Evolutionary conservation across 768 basidiomycete genomes (phyloP), one percentile per base, ranked within the genome.

Genomic region (Pleurotus platypus): DNA sequence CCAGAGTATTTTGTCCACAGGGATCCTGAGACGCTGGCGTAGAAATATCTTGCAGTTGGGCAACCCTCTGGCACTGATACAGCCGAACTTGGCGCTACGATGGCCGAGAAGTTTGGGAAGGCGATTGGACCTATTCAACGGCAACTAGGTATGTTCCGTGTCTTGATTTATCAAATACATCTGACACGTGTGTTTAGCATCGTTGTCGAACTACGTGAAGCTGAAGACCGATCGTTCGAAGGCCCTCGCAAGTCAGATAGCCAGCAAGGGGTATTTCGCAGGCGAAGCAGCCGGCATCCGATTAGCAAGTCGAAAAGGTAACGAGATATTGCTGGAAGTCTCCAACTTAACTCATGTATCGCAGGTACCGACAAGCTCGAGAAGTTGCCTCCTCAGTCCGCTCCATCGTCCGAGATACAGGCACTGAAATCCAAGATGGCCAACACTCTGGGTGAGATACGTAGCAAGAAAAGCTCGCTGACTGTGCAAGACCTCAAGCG

Each of bases 31-130:
- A 20, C 46, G 30, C 22, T 53, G 22, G 27, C 18, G n/a, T 27
- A 97, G 92, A 91, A 90, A 83, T 98, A 99, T 69, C 81, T 98
- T 22, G 81, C 89, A 47, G 77, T 87, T 24, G 87, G 87, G 62
- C 84, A 87, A 62, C 83, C 87, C 0, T 78, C 86, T 9, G 78
- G 86, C n/a, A 75, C 86, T 2, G 89, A 89, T 51, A 79, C 86
- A 26, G 85, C 92, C 6, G 96, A 98, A 71, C 80, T 99, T 49
- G 96, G 96, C 2, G 91, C 94, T 13, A 91, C 94, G 13, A 72
- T 96, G 38, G 96, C 96, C 4, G 80, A 95, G 66, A 84, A 87
- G 42, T 94, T 89, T 70, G 92, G 87, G 3, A 92, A 89, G 66
- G 82, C 85, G 2, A 86, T 93, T 57, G 88, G 91, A 1, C 84